phyloP scores from a whole-genome alignment of 2,329 filamentous ascomycete species.

The Microdochium nivale region DNA sequence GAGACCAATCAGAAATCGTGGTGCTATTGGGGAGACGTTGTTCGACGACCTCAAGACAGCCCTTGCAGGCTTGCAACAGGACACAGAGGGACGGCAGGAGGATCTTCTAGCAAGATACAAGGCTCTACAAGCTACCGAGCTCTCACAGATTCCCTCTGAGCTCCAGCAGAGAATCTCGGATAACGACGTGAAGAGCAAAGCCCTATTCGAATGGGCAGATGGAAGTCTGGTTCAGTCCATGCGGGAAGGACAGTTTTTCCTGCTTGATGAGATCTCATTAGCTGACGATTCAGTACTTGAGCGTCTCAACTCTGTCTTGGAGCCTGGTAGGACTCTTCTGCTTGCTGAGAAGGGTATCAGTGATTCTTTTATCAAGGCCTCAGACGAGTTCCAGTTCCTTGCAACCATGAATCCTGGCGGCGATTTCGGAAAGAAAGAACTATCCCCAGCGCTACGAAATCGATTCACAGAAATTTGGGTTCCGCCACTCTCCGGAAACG shows the following conservation, averaged over 20 bases:
- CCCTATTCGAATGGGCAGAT: constrained; percentile 93
- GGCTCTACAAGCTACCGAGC: constrained; percentile 32
- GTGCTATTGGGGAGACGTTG: constrained; percentile 60
- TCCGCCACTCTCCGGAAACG: constrained; percentile 71
- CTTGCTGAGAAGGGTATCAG: constrained; percentile 89
- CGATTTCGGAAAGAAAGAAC: constrained; percentile 95
- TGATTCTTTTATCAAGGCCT: constrained; percentile 69
- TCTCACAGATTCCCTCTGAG: constrained; percentile 36
- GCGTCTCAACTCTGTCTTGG: constrained; percentile 90
- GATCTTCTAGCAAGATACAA: constrained; percentile 53
- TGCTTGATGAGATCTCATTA: constrained; percentile 95
- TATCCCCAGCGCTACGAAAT: constrained; percentile 90
- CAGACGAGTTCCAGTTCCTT: constrained; percentile 83
- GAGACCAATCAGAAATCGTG: constrained; percentile 78
- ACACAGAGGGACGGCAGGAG: constrained; percentile 36
- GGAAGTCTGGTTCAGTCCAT: constrained; percentile 91
- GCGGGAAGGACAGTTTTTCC: constrained; percentile 80
- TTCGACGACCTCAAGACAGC: constrained; percentile 47
- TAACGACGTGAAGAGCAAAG: constrained; percentile 58
- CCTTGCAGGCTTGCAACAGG: constrained; percentile 30
- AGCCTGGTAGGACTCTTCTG: constrained; percentile 76
- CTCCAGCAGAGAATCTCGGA: constrained; percentile 36
- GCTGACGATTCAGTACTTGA: constrained; percentile 97
- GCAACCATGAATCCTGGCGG: constrained; percentile 99
- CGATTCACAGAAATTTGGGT: constrained; percentile 99